A percentile compares a stretch with the other conserved stretches of the same genome.
Conservation (phyloP, 2,329 filamentous ascomycete species). For the Colletotrichum sp. region DNA sequence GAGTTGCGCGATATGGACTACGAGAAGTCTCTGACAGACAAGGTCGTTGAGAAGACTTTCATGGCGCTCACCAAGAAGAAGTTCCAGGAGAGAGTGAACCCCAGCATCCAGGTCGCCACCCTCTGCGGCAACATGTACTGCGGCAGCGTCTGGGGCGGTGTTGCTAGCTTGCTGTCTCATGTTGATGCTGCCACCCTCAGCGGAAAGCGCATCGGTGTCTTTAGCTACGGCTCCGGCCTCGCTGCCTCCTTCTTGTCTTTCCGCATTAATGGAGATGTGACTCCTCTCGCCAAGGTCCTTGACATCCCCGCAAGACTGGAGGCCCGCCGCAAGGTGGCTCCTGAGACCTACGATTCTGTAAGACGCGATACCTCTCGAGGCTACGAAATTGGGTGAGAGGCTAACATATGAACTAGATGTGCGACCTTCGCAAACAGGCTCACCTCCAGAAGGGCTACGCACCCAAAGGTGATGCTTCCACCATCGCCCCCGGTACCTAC, state of each 20-base stretch:
- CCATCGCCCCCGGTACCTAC: constrained; percentile 72
- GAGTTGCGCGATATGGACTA: constrained; percentile 83
- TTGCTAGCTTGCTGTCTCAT: constrained; percentile 72
- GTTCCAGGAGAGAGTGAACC: constrained; percentile 78
- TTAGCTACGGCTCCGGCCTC: constrained; percentile 81
- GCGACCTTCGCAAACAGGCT: constrained; percentile 80
- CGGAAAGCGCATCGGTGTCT: constrained; percentile 76
- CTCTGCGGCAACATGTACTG: constrained; percentile 76
- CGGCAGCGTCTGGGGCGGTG: constrained; percentile 76
- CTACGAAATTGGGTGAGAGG: background rate
- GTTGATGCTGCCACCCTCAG: constrained; percentile 67
- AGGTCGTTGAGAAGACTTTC: constrained; percentile 85
- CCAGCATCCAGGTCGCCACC: constrained; percentile 77
- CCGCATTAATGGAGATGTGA: constrained; percentile 74
- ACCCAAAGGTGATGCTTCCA: constrained; percentile 71
- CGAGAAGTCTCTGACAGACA: constrained; percentile 79
- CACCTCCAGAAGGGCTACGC: constrained; percentile 82
- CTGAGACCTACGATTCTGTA: constrained; percentile 77
- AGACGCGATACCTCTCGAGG: constrained; percentile 32
- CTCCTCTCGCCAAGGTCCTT: constrained; percentile 69
- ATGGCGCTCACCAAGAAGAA: constrained; percentile 85
- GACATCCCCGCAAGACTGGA: constrained; percentile 74
- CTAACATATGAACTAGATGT: constrained; percentile 63
- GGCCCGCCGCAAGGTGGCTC: constrained; percentile 68
- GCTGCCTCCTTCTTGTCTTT: constrained; percentile 76